Base-by-base conservation (phyloP, 768 basidiomycete species). In the Mycena kentingensis region DNA sequence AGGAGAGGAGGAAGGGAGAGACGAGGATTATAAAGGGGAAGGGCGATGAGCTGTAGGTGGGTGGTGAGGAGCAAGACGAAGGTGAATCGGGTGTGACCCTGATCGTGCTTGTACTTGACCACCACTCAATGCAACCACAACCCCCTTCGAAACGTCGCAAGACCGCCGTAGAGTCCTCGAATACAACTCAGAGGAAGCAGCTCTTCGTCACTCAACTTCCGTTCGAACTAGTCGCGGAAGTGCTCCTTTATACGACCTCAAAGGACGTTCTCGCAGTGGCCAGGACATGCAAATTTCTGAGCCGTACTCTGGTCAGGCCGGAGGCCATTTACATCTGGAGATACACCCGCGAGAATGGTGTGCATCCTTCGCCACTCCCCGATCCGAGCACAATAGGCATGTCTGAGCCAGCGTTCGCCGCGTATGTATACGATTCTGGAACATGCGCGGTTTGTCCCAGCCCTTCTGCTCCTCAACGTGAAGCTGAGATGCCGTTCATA, bases 181-280 rank as follows among this genome's bases (percentile, higher is more conserved):
- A 37, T 19, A 18, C 11, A 7, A 18, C 36, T 37, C 18, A 10
- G 22, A 5, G 22, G 22, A 24, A 22, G 8, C 41, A 19, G 6
- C 11, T 42, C 21, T 15, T 60, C 31, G 32, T 60, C 26, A 37
- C n/a, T n/a, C n/a, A 43, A 21, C 63, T 88, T 4, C 87, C 88
- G 11, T 63, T 84, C 34, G 88, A 90, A 60, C 70, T 90, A 13
- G 63, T 88, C 5, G 79, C 81, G 3, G 85, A 87, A 60, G 77
- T 88, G 42, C 75, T 88, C 18, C 64, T 80, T 6, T 68, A 70
- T 44, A 79, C 79, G 0, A 54, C 66, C 4, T 85, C 83, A 0
- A 72, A 73, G 43, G 81, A 83, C 53, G 69, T 87, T 12, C 74
- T 88, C 31, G 75, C 85, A 2, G 67, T 87, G 5, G 74, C 85